Conservation (phyloP, 345 rosid genomes). For the Orychophragmus violaceus region DNA sequence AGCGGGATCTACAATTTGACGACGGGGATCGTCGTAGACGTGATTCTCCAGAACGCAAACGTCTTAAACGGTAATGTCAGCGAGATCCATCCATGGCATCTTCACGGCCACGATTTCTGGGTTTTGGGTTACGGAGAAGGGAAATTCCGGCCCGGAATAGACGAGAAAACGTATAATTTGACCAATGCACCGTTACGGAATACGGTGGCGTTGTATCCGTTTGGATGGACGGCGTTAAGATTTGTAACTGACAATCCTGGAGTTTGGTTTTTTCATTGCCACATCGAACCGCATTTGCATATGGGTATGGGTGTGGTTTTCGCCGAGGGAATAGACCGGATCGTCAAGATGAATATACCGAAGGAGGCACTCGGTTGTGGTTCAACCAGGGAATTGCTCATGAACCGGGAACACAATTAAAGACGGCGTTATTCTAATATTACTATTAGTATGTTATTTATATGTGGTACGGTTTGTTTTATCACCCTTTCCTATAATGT, state of each 20-base stretch:
- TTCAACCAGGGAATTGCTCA: slow-evolving; percentile 26
- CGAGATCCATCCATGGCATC: slow-evolving; percentile 83
- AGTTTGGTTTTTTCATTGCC: slow-evolving; percentile 93
- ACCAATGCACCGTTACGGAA: slow-evolving; percentile 63
- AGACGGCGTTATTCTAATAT: neutral
- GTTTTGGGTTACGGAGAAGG: slow-evolving; percentile 77
- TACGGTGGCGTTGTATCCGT: slow-evolving; percentile 58
- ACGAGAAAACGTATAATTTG: slow-evolving; percentile 44
- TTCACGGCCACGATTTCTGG: slow-evolving; percentile 90
- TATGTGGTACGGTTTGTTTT: neutral
- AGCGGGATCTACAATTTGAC: slow-evolving; percentile 43
- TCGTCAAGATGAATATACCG: slow-evolving; percentile 43
- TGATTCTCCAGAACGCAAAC: slow-evolving; percentile 71
- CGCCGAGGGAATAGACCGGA: slow-evolving; percentile 43
- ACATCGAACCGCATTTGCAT: slow-evolving; percentile 84
- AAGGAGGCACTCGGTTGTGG: slow-evolving; percentile 46
- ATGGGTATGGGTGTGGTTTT: slow-evolving; percentile 94
- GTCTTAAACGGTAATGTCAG: slow-evolving; percentile 30
- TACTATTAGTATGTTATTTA: neutral
- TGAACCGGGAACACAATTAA: slow-evolving; percentile 1
- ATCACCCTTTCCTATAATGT: too few species aligned
- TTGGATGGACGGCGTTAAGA: slow-evolving; percentile 84
- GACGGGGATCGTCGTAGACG: slow-evolving; percentile 48
- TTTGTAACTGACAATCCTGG: slow-evolving; percentile 80
- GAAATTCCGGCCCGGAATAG: slow-evolving; percentile 25